Evolutionary conservation across 78 protist species (phyloP).

Genomic region (Dictyostelium purpureum): DNA sequence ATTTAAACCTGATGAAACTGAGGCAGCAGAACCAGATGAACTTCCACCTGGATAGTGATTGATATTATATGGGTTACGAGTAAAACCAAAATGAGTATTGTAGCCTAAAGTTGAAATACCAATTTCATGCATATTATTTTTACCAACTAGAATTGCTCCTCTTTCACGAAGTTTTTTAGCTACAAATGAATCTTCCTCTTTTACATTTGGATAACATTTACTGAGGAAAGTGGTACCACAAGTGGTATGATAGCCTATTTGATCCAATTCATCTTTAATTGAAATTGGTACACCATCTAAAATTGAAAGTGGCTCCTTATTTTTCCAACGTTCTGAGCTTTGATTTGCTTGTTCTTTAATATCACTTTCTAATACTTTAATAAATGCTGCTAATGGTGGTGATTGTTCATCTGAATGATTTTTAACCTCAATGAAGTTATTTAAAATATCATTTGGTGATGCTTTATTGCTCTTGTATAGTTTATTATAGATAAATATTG

Average conservation of each 20-base stretch:
- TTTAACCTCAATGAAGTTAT: not conserved
- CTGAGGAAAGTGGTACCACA: slow-evolving; percentile 60
- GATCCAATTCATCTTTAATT: slow-evolving; percentile 80
- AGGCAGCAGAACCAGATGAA: slow-evolving; percentile 69
- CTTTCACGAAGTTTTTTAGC: slow-evolving; percentile 1
- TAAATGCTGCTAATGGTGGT: slow-evolving; percentile 52
- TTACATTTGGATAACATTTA: not conserved
- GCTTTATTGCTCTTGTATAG: not conserved
- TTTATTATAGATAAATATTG: not conserved
- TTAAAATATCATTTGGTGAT: not conserved
- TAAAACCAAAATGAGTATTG: slow-evolving; percentile 71
- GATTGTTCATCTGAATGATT: slow-evolving; percentile 20
- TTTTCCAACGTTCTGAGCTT: slow-evolving; percentile 32
- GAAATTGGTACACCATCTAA: slow-evolving; percentile 86
- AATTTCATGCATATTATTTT: slow-evolving; percentile 92
- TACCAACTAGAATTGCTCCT: slow-evolving; percentile 86
- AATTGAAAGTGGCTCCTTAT: slow-evolving; percentile 55
- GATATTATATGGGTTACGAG: slow-evolving; percentile 78
- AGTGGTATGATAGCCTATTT: slow-evolving; percentile 55
- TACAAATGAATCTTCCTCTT: slow-evolving; percentile 27
- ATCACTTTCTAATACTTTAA: not conserved
- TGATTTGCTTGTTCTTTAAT: slow-evolving; percentile 23
- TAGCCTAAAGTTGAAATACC: slow-evolving; percentile 86
- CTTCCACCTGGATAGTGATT: slow-evolving; percentile 85
- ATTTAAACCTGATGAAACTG: slow-evolving; percentile 61